phyloP scores from a whole-genome alignment of 2,329 filamentous ascomycete genomes.

The Colletotrichum sp. region DNA sequence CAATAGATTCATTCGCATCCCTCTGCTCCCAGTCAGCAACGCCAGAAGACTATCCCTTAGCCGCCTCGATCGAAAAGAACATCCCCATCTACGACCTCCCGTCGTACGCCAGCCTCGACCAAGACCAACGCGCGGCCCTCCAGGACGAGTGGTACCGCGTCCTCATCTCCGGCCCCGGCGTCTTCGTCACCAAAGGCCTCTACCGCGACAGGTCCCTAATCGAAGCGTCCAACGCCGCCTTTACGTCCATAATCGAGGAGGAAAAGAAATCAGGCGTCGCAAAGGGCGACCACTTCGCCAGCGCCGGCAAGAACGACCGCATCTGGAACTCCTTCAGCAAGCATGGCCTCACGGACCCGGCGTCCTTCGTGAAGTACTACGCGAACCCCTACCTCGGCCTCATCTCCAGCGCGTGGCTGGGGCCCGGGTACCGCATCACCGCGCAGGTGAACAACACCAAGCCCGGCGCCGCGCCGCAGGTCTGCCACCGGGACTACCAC shows the following conservation, averaged over 20 bases:
- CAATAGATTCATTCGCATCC: slow-evolving; percentile 46
- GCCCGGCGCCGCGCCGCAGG: slow-evolving; percentile 62
- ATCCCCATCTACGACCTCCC: slow-evolving; percentile 61
- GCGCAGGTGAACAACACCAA: slow-evolving; percentile 68
- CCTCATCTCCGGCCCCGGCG: slow-evolving; percentile 61
- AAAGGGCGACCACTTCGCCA: slow-evolving; percentile 67
- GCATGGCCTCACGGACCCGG: slow-evolving; percentile 56
- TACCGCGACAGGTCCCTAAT: slow-evolving; percentile 48
- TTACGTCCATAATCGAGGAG: slow-evolving; percentile 50
- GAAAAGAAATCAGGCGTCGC: slow-evolving; percentile 39
- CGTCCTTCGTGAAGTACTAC: slow-evolving; percentile 62
- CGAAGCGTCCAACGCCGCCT: slow-evolving; percentile 51
- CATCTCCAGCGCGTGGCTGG: slow-evolving; percentile 62
- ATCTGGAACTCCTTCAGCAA: slow-evolving; percentile 73
- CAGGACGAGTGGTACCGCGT: slow-evolving; percentile 67
- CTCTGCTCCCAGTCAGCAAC: slow-evolving; percentile 46
- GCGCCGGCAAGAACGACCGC: slow-evolving; percentile 59
- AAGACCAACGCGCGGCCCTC: slow-evolving; percentile 38
- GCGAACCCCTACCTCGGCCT: slow-evolving; percentile 62
- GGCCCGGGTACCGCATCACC: slow-evolving; percentile 64
- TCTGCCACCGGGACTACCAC: slow-evolving; percentile 67
- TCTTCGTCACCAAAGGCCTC: slow-evolving; percentile 62
- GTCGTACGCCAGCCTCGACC: slow-evolving; percentile 31
- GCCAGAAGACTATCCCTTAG: slow-evolving; percentile 50
- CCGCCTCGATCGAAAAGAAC: slow-evolving; percentile 48